Evolutionary conservation across 495 filamentous ascomycete species (phyloP), one percentile per base, ranked within the genome.

Genomic region (Neurospora sp.): DNA sequence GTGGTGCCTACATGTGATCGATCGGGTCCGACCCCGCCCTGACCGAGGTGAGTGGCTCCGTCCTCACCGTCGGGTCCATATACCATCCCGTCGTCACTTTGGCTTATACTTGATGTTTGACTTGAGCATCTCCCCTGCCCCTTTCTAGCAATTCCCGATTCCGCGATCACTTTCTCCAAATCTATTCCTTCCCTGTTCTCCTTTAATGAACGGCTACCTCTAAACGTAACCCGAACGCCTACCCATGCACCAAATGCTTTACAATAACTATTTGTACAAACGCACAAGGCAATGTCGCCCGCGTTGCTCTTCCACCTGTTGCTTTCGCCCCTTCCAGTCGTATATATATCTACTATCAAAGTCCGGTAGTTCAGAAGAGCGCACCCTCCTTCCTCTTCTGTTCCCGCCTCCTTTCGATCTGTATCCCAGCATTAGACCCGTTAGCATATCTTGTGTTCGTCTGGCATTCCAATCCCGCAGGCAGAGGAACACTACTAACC

Each of bases 391-490:
- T 76, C 71, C 78, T 82, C 75, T 83, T 88, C 48, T 84, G 85
- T 70, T 82, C 82, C 73, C 85, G 86, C 44, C 83, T 81, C 77
- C 86, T 87, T 7, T 85, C 81, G 20, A 82, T 83, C 87, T 90
- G 73, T 68, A 27, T 41, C 27, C 71, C 68, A 59, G 72, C 72
- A 70, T 37, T 44, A 70, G 16, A 4, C 12, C 6, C 53, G 76
- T 78, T 69, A 75, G 76, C 39, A 74, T n/a, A 39, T 44, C 16
- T n/a, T 40, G 39, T 39, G 14, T 14, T 48, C 7, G 2, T 20
- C 20, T 35, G 5, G 10, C 46, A 5, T 53, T 12, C 12, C 53
- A 61, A 35, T 35, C 22, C 59, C 12, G 44, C 12, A 9, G 3
- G 41, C 65, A 6, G 2, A 71, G 37, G 46, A 72, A 71, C 27